Conservation (phyloP, 345 rosid species). For the Euphorbia pulcherrima region DNA sequence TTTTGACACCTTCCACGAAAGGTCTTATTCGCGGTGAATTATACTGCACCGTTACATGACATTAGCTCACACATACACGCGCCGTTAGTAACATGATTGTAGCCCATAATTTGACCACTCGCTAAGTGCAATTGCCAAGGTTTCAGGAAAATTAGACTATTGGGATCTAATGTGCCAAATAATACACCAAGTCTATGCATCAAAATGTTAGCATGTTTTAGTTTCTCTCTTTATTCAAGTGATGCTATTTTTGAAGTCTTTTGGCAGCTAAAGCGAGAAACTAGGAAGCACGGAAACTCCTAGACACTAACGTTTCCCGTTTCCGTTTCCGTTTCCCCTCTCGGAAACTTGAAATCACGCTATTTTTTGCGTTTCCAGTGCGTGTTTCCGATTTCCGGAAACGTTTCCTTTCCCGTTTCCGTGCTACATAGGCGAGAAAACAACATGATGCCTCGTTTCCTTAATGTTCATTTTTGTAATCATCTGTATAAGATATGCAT, state of each 20-base stretch:
- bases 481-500: neutral
- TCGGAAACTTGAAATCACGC: too few species aligned
- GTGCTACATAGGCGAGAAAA: neutral
- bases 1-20: neutral
- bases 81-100: too few species aligned
- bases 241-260: neutral
- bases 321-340: too few species aligned
- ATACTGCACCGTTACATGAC: too few species aligned
- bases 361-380: too few species aligned
- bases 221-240: neutral
- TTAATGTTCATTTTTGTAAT: neutral
- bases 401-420: too few species aligned
- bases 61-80: too few species aligned
- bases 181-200: neutral
- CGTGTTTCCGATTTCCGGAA: too few species aligned
- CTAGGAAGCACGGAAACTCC: too few species aligned
- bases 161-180: neutral
- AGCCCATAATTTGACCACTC: neutral
- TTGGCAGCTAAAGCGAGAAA: neutral
- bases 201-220: neutral
- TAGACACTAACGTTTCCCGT: too few species aligned
- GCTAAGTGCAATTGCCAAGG: neutral
- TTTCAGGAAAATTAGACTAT: neutral
- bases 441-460: neutral
- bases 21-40: too few species aligned